A percentile compares a stretch with the other conserved stretches of the same genome.
phyloP scores from a whole-genome alignment of 1,139 yeast species.

The Pichia sp. region DNA sequence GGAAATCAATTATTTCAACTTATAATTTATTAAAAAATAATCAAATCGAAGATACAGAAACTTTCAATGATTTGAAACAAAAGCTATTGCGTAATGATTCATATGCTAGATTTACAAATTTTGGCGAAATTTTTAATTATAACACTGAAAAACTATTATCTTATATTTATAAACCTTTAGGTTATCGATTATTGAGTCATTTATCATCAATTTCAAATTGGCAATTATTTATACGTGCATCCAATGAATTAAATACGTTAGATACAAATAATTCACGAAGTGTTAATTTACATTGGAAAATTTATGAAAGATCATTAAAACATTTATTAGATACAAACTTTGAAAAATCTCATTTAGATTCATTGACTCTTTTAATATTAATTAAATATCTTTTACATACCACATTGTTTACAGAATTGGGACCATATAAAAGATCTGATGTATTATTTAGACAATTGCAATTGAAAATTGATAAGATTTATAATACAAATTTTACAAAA shows the following conservation, averaged over 20 bases:
- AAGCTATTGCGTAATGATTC: neutral
- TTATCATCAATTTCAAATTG: conserved; percentile 7
- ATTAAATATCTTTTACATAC: conserved; percentile 7
- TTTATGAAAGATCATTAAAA: conserved; percentile 3
- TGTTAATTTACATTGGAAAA: neutral
- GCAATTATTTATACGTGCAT: conserved; percentile 10
- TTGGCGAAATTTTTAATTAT: conserved; percentile 4
- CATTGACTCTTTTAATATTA: conserved; percentile 1
- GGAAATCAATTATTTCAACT: conserved; percentile 1
- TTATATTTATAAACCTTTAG: neutral
- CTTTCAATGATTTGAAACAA: neutral
- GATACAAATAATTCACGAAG: neutral
- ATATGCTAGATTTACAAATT: neutral
- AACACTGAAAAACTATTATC: neutral
- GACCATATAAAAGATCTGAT: conserved; percentile 7
- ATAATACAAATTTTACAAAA: neutral
- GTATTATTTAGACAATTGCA: conserved; percentile 8
- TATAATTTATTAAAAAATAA: neutral
- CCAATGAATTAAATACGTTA: conserved; percentile 6
- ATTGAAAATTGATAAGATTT: conserved; percentile 3
- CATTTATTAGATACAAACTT: conserved; percentile 2
- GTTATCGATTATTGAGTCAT: neutral
- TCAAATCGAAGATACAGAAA: neutral
- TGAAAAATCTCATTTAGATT: conserved; percentile 1
- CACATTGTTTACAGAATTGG: conserved; percentile 2